These are phyloP conservation scores for Eragrostis curvula DNA, from an alignment of 176 grass and related monocot species.

Conservation along the genomic window DNA sequence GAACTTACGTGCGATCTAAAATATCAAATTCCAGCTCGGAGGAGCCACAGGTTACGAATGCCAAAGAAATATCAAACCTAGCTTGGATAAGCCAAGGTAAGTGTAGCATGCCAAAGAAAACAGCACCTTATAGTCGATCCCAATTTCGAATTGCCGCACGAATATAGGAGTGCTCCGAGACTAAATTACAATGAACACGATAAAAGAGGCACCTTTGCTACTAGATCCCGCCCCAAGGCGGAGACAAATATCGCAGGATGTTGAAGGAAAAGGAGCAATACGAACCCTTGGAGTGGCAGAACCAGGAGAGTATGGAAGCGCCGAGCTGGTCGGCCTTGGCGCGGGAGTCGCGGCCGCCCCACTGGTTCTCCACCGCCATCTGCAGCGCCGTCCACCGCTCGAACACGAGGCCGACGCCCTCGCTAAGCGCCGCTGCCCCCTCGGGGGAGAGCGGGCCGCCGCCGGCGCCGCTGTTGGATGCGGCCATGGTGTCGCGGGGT, in stretches of 20 bases:
- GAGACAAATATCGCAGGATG: not conserved
- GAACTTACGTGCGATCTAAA: not conserved
- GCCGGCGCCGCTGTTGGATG: constrained; percentile 36
- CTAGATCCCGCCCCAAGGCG: not conserved
- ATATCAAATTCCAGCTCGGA: not conserved
- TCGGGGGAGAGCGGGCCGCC: constrained; percentile 48
- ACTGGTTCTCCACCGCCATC: constrained; percentile 86
- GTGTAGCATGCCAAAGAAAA: not conserved
- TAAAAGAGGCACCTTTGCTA: not conserved
- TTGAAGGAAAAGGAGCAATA: not conserved
- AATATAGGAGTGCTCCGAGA: no score
- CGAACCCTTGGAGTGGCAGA: constrained; percentile 63
- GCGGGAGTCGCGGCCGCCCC: constrained; percentile 77
- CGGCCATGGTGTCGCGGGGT: constrained; percentile 40
- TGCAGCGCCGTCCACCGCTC: constrained; percentile 78
- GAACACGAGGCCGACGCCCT: constrained; percentile 71
- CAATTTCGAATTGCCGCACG: not conserved
- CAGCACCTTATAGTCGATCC: not conserved
- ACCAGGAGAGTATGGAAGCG: constrained; percentile 64
- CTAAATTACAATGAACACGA: no score
- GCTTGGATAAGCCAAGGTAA: no score
- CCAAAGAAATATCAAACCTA: no score
- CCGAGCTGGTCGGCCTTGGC: constrained; percentile 65
- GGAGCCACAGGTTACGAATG: not conserved
- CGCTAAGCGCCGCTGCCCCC: constrained; percentile 41